These are phyloP conservation scores for Blakeslea trispora DNA, from an alignment of 371 early-diverging fungal species.

Conservation along the genomic window DNA sequence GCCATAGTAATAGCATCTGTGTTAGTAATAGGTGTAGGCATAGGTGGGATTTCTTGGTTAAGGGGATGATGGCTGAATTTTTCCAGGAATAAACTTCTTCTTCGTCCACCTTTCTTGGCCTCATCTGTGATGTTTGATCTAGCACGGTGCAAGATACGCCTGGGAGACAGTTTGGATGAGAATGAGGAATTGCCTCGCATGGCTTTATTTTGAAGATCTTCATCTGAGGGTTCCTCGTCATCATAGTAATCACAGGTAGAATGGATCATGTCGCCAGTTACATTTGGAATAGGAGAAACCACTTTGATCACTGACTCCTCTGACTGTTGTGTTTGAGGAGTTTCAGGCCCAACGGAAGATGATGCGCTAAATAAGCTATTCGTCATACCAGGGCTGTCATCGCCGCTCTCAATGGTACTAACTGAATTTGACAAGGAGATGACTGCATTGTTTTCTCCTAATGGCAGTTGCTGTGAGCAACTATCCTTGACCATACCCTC, in stretches of 20 bases:
- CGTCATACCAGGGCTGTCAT: background rate
- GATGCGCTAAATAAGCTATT: background rate
- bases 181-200: background rate
- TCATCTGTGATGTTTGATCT: conserved; percentile 21
- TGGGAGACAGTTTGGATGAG: conserved; percentile 18
- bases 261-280: background rate
- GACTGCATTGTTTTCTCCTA: background rate
- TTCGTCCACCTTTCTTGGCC: conserved; percentile 13
- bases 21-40: background rate
- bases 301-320: background rate
- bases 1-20: background rate
- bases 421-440: background rate
- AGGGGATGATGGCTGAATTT: conserved; percentile 9
- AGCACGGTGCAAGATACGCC: conserved; percentile 16
- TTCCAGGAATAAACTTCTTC: conserved; percentile 21
- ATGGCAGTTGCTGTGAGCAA: background rate
- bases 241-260: background rate
- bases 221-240: background rate
- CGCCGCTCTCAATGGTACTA: background rate
- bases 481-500: background rate
- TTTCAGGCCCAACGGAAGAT: background rate
- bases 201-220: background rate
- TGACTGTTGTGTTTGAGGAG: background rate
- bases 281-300: background rate
- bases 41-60: background rate